phyloP scores from a whole-genome alignment of 768 basidiomycete species.

The Leccinum longicurvipes region DNA sequence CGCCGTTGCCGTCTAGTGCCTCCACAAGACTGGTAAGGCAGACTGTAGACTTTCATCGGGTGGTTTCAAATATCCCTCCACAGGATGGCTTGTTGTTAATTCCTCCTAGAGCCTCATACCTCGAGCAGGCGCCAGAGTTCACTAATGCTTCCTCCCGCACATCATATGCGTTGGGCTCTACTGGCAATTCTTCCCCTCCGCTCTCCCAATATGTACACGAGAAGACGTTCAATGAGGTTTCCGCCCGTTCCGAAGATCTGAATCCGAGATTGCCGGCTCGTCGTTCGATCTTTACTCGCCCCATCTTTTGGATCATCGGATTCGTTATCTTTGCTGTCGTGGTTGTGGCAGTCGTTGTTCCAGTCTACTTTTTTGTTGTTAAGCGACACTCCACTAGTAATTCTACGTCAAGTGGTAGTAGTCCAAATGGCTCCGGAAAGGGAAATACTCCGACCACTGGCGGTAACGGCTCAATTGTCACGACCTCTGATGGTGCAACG shows the following conservation, averaged over 20 bases:
- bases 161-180: constrained; percentile 18
- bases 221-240: constrained; percentile 13
- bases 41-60: constrained; percentile 8
- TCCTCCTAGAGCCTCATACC: constrained; percentile 27
- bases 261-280: not conserved
- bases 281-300: constrained; percentile 19
- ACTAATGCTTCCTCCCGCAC: constrained; percentile 18
- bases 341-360: constrained; percentile 40
- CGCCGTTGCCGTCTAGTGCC: constrained; percentile 4
- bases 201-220: constrained; percentile 14
- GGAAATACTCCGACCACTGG: constrained; percentile 38
- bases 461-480: constrained; percentile 66
- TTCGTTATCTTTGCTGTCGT: constrained; percentile 30
- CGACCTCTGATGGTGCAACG: constrained; percentile 60
- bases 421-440: constrained; percentile 5
- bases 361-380: constrained; percentile 34
- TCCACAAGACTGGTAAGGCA: constrained; percentile 21
- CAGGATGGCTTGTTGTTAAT: constrained; percentile 1
- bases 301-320: constrained; percentile 27
- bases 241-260: not conserved
- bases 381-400: constrained; percentile 16
- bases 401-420: not conserved
- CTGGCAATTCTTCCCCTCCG: constrained; percentile 24
- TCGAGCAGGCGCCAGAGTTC: constrained; percentile 21
- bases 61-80: constrained; percentile 9